These are phyloP conservation scores for Clavulina sp. DNA, from an alignment of 768 basidiomycete species.

Conservation along the genomic window DNA sequence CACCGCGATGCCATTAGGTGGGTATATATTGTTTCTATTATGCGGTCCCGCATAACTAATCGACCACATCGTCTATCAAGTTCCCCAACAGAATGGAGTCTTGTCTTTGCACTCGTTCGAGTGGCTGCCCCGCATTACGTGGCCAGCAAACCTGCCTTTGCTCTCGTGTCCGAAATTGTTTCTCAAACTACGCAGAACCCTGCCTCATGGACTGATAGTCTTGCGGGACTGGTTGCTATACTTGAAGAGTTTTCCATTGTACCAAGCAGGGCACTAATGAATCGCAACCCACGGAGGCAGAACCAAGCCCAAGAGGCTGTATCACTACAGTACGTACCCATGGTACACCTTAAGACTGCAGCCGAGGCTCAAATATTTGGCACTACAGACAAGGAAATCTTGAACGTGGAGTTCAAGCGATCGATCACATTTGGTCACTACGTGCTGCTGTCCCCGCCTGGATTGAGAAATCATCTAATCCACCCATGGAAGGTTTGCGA, in stretches of 20 bases:
- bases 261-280: constrained; percentile 39
- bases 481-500: constrained; percentile 19
- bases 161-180: constrained; percentile 49
- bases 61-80: constrained; percentile 20
- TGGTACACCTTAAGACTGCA: not conserved
- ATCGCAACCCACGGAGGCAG: constrained; percentile 37
- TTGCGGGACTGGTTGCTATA: constrained; percentile 56
- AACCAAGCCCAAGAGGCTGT: not conserved
- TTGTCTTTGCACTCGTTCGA: constrained; percentile 74
- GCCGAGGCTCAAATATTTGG: not conserved
- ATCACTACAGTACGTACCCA: constrained; percentile 4
- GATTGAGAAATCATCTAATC: constrained; percentile 25
- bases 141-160: constrained; percentile 72
- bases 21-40: not conserved
- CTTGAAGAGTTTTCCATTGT: constrained; percentile 74
- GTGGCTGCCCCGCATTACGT: constrained; percentile 74
- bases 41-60: not conserved
- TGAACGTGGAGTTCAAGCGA: constrained; percentile 62
- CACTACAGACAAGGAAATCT: constrained; percentile 48
- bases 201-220: constrained; percentile 58
- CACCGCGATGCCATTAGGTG: constrained; percentile 57
- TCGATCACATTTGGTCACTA: constrained; percentile 63
- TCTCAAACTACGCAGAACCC: constrained; percentile 38
- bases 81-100: constrained; percentile 90
- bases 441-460: constrained; percentile 47